These are phyloP conservation scores for Amborella trichopoda DNA, from an alignment of 164 flowering plant genomes.

Conservation along the genomic window DNA sequence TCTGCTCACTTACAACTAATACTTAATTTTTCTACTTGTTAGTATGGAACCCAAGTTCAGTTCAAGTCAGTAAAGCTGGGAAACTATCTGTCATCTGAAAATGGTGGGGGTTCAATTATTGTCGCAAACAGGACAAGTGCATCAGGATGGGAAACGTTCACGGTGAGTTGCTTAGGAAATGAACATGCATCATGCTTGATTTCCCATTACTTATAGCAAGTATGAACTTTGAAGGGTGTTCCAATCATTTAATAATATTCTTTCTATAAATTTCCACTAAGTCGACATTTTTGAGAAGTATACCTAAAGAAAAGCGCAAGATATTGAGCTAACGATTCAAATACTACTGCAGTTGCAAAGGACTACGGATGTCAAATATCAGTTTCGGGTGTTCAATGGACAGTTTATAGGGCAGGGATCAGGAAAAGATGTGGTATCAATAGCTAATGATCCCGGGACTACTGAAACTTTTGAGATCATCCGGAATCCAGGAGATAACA, in stretches of 20 bases:
- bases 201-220: too few relatives aligned
- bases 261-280: too few relatives aligned
- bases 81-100: slow-evolving; percentile 45
- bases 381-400: slow-evolving; percentile 43
- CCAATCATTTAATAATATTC: too few relatives aligned
- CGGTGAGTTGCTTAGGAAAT: too few relatives aligned
- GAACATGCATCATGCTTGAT: too few relatives aligned
- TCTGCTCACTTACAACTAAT: too few relatives aligned
- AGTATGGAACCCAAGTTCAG: slow-evolving; percentile 60
- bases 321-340: too few relatives aligned
- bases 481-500: slow-evolving; percentile 23
- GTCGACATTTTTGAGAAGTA: too few relatives aligned
- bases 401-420: slow-evolving; percentile 37
- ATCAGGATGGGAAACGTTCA: slow-evolving; percentile 48
- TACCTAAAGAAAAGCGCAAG: too few relatives aligned
- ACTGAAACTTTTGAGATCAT: slow-evolving; percentile 37
- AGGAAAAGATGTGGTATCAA: slow-evolving; percentile 18
- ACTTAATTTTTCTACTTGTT: too few relatives aligned
- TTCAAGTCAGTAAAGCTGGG: slow-evolving; percentile 39
- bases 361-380: slow-evolving; percentile 32
- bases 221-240: too few relatives aligned
- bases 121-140: slow-evolving; percentile 32
- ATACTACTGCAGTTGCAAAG: slow-evolving; percentile 69
- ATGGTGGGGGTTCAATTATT: slow-evolving; percentile 43
- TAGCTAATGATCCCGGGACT: slow-evolving; percentile 14